Evolutionary conservation across 2,329 filamentous ascomycete species (phyloP).

Genomic region (Fusarium drepaniforme): DNA sequence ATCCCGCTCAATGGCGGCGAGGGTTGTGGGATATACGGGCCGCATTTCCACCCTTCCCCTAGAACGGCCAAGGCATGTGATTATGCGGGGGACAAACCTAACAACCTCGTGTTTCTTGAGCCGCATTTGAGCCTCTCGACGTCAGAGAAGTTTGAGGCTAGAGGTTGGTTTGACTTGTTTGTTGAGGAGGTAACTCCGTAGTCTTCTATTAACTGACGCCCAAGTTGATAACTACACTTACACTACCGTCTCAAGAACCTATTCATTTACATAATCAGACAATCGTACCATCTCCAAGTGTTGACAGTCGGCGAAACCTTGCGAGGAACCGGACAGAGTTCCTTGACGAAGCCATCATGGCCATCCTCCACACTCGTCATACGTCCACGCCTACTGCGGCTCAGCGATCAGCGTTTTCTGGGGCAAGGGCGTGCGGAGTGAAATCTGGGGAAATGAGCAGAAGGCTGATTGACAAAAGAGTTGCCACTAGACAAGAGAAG

Average conservation of each 20-base stretch:
- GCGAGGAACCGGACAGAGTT: slow-evolving; percentile 13
- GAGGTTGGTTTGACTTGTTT: slow-evolving; percentile 2
- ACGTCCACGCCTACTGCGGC: slow-evolving; percentile 22
- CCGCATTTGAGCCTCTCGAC: slow-evolving; percentile 1
- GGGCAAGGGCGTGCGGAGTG: slow-evolving; percentile 32
- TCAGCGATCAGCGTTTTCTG: slow-evolving; percentile 26
- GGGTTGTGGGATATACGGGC: slow-evolving; percentile 1
- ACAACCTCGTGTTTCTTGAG: slow-evolving; percentile 10
- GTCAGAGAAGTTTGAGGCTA: slow-evolving; percentile 2
- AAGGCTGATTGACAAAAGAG: not conserved
- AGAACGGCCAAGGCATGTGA: slow-evolving; percentile 11
- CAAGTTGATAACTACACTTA: not conserved
- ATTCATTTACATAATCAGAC: not conserved
- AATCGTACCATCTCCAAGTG: not conserved
- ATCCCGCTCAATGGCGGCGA: not conserved
- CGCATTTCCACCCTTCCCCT: not conserved
- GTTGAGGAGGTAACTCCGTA: not conserved
- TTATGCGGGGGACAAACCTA: slow-evolving; percentile 2
- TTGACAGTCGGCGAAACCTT: slow-evolving; percentile 17
- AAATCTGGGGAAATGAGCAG: slow-evolving; percentile 30
- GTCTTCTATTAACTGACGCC: not conserved
- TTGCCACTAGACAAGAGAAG: slow-evolving; percentile 1
- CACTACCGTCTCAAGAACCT: not conserved
- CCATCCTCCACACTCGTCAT: slow-evolving; percentile 13
- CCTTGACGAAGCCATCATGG: slow-evolving; percentile 27